Percentiles rank a stretch among this genome's conserved stretches.
These are phyloP conservation scores for Candida nonsorbophila DNA, from an alignment of 805 yeast genomes.

Conservation along the genomic window DNA sequence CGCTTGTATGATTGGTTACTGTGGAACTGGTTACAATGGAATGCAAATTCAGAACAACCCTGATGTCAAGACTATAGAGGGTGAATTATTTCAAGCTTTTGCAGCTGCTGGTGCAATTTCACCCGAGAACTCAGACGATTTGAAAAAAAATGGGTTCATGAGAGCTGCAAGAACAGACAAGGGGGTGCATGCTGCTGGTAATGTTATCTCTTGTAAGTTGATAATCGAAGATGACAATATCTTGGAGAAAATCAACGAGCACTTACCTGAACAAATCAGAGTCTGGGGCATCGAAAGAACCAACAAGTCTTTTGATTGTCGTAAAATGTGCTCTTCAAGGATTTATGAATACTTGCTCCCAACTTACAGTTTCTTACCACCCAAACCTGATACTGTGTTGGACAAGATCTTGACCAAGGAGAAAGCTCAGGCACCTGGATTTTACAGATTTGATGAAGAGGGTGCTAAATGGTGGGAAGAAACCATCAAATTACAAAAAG, in stretches of 20 bases:
- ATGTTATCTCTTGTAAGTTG: constrained; percentile 77
- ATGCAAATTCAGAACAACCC: constrained; percentile 82
- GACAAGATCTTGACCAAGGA: constrained; percentile 55
- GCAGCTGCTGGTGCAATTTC: constrained; percentile 85
- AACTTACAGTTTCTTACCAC: constrained; percentile 83
- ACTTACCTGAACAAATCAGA: constrained; percentile 80
- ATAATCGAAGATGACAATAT: constrained; percentile 79
- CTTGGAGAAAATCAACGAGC: constrained; percentile 63
- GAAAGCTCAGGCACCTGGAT: constrained; percentile 51
- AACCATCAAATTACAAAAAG: constrained; percentile 21
- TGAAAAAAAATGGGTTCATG: constrained; percentile 83
- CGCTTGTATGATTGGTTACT: constrained; percentile 86
- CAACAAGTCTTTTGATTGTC: constrained; percentile 87
- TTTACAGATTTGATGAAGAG: constrained; percentile 58
- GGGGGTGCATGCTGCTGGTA: constrained; percentile 98
- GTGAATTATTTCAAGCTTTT: constrained; percentile 79
- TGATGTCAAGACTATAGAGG: constrained; percentile 84
- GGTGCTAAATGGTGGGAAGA: constrained; percentile 73
- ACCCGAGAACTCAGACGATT: constrained; percentile 78
- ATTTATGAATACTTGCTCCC: constrained; percentile 92
- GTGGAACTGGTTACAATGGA: constrained; percentile 96
- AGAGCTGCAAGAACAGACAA: constrained; percentile 88
- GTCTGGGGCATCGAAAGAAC: constrained; percentile 91
- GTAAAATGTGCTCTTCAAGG: constrained; percentile 94
- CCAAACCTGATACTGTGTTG: constrained; percentile 71